These are phyloP conservation scores for Geranium incanum DNA, from an alignment of 441 rosid genomes.

Conservation along the genomic window DNA sequence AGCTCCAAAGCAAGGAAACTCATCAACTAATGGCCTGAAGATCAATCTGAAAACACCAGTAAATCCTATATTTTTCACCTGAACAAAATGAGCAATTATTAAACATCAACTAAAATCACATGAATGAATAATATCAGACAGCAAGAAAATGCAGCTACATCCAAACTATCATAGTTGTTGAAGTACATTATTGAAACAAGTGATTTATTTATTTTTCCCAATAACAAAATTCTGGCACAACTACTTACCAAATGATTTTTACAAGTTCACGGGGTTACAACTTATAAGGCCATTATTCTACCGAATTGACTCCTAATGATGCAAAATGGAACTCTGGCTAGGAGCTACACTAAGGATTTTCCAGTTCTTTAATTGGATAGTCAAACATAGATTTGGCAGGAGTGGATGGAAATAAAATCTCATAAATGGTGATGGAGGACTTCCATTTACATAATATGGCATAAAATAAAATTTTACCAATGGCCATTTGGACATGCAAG, in stretches of 20 bases:
- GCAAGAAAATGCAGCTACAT: not conserved
- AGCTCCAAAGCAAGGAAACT: constrained; percentile 97
- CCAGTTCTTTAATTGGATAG: not conserved
- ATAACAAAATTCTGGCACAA: not conserved
- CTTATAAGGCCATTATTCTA: not conserved
- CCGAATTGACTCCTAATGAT: not conserved
- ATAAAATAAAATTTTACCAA: too few species aligned
- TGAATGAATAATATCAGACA: too few species aligned
- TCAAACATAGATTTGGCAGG: not conserved
- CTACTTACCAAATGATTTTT: not conserved
- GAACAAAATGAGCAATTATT: constrained; percentile 21
- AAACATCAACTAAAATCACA: constrained; percentile 10
- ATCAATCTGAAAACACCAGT: constrained; percentile 98
- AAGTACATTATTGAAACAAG: too few species aligned
- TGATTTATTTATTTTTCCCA: not conserved
- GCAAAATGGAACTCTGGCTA: not conserved
- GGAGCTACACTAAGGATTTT: not conserved
- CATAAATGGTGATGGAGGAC: not conserved
- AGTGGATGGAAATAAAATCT: not conserved
- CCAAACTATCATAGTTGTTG: too few species aligned
- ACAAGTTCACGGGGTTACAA: not conserved
- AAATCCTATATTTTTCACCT: constrained; percentile 92
- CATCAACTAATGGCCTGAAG: constrained; percentile 87
- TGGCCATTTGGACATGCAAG: not conserved
- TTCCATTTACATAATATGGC: not conserved